Evolutionary conservation across 371 early-diverging fungal species (phyloP).

Genomic region (Racocetra persica): DNA sequence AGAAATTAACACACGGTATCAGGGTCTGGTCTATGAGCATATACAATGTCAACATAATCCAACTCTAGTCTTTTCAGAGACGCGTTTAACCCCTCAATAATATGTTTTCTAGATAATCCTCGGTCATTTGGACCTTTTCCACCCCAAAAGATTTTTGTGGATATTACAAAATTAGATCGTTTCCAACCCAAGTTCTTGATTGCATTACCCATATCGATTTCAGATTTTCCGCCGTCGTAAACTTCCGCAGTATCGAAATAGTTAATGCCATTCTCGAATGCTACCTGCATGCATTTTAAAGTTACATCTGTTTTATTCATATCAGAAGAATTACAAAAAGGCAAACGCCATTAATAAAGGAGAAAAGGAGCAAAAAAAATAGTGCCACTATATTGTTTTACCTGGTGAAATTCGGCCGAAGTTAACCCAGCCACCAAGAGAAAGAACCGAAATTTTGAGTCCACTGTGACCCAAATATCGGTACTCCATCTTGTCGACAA

Average conservation of each 20-base stretch:
- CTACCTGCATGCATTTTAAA: slow-evolving; percentile 73
- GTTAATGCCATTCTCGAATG: slow-evolving; percentile 81
- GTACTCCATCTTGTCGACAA: slow-evolving; percentile 70
- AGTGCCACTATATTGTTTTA: background rate
- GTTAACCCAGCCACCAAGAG: slow-evolving; percentile 70
- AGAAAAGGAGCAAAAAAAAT: background rate
- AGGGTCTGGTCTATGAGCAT: slow-evolving; percentile 83
- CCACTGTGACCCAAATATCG: slow-evolving; percentile 83
- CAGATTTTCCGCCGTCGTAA: slow-evolving; percentile 79
- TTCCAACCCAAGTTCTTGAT: slow-evolving; percentile 73
- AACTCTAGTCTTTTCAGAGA: slow-evolving; percentile 76
- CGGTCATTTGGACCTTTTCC: slow-evolving; percentile 82
- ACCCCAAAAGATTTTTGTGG: slow-evolving; percentile 89
- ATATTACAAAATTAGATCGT: slow-evolving; percentile 79
- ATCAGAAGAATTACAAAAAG: background rate
- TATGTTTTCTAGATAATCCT: slow-evolving; percentile 86
- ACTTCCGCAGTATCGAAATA: slow-evolving; percentile 86
- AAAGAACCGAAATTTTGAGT: slow-evolving; percentile 72
- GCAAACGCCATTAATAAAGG: background rate
- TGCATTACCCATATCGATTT: slow-evolving; percentile 80
- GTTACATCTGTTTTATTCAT: slow-evolving; percentile 55
- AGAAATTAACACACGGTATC: slow-evolving; percentile 50
- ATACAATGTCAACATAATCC: slow-evolving; percentile 84
- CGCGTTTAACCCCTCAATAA: slow-evolving; percentile 83
- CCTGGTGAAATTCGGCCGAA: slow-evolving; percentile 59